phyloP scores from a whole-genome alignment of 345 rosid species.

The Ceriops zippeliana region DNA sequence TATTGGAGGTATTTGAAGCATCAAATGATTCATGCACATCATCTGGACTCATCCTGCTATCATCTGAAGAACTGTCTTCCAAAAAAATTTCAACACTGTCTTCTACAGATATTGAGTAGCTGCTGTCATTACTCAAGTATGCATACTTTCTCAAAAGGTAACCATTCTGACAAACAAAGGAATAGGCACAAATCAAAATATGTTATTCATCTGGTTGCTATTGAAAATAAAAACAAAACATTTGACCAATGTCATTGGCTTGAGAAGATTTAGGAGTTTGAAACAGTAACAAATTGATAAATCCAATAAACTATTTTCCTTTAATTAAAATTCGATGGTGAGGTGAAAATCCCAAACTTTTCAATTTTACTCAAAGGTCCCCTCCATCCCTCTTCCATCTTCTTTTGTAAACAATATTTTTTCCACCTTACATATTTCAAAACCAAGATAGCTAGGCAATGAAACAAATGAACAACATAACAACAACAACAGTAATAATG shows the following conservation, averaged over 20 bases:
- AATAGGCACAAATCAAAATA: not conserved
- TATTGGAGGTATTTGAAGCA: slow-evolving; percentile 29
- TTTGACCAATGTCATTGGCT: not conserved
- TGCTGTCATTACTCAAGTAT: slow-evolving; percentile 89
- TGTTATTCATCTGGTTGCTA: not conserved
- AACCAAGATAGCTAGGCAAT: no score
- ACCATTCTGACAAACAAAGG: slow-evolving; percentile 61
- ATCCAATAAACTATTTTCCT: no score
- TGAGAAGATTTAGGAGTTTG: no score
- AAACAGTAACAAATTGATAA: no score
- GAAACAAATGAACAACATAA: slow-evolving; percentile 1
- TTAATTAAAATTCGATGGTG: no score
- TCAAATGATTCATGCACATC: slow-evolving; percentile 37
- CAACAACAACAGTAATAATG: slow-evolving; percentile 5
- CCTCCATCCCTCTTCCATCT: not conserved
- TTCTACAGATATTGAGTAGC: slow-evolving; percentile 71
- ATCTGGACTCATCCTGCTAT: slow-evolving; percentile 39
- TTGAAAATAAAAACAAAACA: not conserved
- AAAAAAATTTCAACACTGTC: slow-evolving; percentile 80
- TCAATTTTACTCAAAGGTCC: no score
- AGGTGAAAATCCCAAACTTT: no score
- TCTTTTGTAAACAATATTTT: not conserved
- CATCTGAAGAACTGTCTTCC: slow-evolving; percentile 49
- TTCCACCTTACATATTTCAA: not conserved
- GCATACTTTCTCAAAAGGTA: slow-evolving; percentile 74